Evolutionary conservation across 2,329 filamentous ascomycete species (phyloP).

Genomic region (Xylaria multiplex): DNA sequence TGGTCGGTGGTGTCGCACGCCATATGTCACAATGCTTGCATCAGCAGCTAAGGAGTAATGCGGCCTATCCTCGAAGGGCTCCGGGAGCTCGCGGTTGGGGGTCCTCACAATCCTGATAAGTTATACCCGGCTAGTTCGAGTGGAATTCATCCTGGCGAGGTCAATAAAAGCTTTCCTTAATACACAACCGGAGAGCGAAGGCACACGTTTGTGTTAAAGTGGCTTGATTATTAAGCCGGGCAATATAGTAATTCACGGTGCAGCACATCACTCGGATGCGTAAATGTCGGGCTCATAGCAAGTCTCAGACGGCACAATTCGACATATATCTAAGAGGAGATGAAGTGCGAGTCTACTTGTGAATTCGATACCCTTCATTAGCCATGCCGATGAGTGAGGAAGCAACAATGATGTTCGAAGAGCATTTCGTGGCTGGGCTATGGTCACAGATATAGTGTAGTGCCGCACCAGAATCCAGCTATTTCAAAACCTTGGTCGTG

Average conservation of each 20-base stretch:
- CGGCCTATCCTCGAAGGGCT: slow-evolving; percentile 4
- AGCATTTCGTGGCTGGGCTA: background rate
- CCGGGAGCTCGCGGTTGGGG: background rate
- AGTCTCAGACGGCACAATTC: background rate
- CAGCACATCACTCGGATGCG: background rate
- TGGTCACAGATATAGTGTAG: background rate
- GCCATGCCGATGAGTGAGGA: background rate
- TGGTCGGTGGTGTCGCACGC: slow-evolving; percentile 34
- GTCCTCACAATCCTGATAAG: background rate
- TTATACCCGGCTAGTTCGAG: slow-evolving; percentile 1
- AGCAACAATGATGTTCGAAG: background rate
- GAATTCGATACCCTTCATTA: background rate
- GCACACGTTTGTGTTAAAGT: background rate
- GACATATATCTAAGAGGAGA: background rate
- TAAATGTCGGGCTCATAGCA: background rate
- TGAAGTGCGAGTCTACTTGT: background rate
- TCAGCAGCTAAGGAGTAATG: slow-evolving; percentile 27
- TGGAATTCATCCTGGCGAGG: background rate
- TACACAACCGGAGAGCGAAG: background rate
- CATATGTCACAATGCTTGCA: slow-evolving; percentile 39
- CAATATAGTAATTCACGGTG: background rate
- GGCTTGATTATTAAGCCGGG: background rate
- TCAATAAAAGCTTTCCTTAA: slow-evolving; percentile 1
- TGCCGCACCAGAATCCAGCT: background rate
- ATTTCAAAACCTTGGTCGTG: slow-evolving; percentile 7